A percentile compares a stretch with the other conserved stretches of the same genome.
phyloP scores from a whole-genome alignment of 805 yeast species.

The Clavispora phyllophila region DNA sequence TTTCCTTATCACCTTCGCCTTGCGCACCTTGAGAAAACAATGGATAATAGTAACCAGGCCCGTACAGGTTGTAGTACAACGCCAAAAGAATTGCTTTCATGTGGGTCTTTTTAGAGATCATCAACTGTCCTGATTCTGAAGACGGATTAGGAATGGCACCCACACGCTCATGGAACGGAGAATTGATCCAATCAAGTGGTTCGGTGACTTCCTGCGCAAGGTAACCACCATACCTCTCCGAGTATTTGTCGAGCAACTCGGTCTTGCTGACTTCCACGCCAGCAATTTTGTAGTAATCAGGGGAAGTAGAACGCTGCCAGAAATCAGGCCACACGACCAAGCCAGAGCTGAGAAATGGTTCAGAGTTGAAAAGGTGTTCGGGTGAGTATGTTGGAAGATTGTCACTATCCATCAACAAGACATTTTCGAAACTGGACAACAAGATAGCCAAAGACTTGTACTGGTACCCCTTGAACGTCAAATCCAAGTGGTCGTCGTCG shows the following conservation, averaged over 20 bases:
- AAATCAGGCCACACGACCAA: conserved; percentile 81
- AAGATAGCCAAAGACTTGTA: conserved; percentile 39
- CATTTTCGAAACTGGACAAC: conserved; percentile 56
- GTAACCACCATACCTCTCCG: conserved; percentile 19
- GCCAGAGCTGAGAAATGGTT: conserved; percentile 51
- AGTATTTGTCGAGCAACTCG: conserved; percentile 28
- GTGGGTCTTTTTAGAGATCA: conserved; percentile 55
- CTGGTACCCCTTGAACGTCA: conserved; percentile 39
- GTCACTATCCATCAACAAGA: conserved; percentile 71
- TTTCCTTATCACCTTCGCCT: conserved; percentile 84
- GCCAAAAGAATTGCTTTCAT: conserved; percentile 54
- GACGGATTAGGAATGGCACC: conserved; percentile 69
- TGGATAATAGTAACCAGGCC: conserved; percentile 39
- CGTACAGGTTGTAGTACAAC: conserved; percentile 57
- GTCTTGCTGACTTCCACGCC: conserved; percentile 36
- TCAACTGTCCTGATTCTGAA: conserved; percentile 64
- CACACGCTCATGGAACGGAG: conserved; percentile 58
- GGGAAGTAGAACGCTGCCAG: conserved; percentile 81
- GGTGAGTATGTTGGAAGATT: conserved; percentile 66
- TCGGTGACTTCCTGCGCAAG: conserved; percentile 3
- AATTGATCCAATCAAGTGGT: conserved; percentile 6
- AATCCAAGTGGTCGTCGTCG: conserved; percentile 16
- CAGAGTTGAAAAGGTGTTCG: conserved; percentile 50
- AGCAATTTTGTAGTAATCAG: conserved; percentile 65
- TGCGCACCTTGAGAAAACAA: conserved; percentile 40